Conservation (phyloP, 2,329 filamentous ascomycete genomes). For the Colletotrichum nymphaeae region DNA sequence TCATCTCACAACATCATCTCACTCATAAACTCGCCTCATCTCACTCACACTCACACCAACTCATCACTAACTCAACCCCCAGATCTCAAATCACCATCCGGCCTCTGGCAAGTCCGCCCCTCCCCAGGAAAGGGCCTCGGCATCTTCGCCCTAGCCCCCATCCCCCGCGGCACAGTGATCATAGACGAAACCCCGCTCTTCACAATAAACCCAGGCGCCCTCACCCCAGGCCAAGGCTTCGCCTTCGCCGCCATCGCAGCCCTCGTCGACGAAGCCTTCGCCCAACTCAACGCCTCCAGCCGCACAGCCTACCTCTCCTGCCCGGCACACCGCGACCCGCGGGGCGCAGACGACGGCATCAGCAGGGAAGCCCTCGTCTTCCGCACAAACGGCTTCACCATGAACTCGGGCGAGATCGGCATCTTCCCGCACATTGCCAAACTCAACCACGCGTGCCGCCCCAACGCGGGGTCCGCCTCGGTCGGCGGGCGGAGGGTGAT, state of each 20-base stretch:
- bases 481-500: constrained; percentile 50
- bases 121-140: constrained; percentile 53
- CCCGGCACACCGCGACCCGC: constrained; percentile 40
- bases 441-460: constrained; percentile 54
- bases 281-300: constrained; percentile 39
- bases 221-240: constrained; percentile 46
- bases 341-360: constrained; percentile 39
- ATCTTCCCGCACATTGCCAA: constrained; percentile 49
- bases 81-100: constrained; percentile 30
- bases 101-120: constrained; percentile 42
- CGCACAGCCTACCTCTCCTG: constrained; percentile 42
- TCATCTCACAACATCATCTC: not conserved
- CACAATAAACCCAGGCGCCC: constrained; percentile 39
- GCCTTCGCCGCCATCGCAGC: constrained; percentile 45
- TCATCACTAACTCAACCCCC: not conserved
- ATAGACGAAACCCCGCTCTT: constrained; percentile 52
- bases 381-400: constrained; percentile 53
- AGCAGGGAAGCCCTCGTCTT: constrained; percentile 46
- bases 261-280: constrained; percentile 40
- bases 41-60: not conserved
- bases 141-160: constrained; percentile 48
- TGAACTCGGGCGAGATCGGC: constrained; percentile 41
- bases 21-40: no score
- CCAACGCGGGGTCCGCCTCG: constrained; percentile 44
- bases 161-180: constrained; percentile 51